Conservation (phyloP, 2,329 filamentous ascomycete genomes). For the Orbilia blumenaviensis region DNA sequence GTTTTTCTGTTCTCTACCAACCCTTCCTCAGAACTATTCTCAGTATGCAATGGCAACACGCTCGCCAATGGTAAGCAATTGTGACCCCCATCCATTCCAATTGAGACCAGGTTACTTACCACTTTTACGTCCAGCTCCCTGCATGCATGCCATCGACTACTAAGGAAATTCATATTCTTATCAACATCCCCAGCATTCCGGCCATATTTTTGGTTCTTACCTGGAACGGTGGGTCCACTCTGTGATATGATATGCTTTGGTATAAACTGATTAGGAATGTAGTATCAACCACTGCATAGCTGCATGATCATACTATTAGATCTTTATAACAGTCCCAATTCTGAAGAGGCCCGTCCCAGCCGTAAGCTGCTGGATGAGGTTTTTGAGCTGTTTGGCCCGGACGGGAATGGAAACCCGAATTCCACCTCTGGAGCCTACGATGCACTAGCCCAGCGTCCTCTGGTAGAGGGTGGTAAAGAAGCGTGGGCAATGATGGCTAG, state of each 20-base stretch:
- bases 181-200: conserved; percentile 56
- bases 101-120: neutral
- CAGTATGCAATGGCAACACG: conserved; percentile 56
- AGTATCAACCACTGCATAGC: conserved; percentile 57
- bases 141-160: conserved; percentile 56
- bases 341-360: conserved; percentile 51
- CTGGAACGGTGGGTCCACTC: conserved; percentile 54
- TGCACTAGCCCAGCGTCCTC: conserved; percentile 51
- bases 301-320: conserved; percentile 58
- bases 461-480: conserved; percentile 56
- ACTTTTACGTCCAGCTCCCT: conserved; percentile 52
- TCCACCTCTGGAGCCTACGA: conserved; percentile 45
- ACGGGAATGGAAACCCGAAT: conserved; percentile 54
- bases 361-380: conserved; percentile 56
- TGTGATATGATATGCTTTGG: neutral
- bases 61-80: conserved; percentile 56
- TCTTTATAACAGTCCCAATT: conserved; percentile 55
- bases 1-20: conserved; percentile 57
- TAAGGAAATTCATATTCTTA: conserved; percentile 57
- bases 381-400: conserved; percentile 56
- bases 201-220: conserved; percentile 58
- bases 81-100: neutral
- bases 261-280: conserved; percentile 5
- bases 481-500: conserved; percentile 57
- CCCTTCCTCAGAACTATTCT: conserved; percentile 57